Conservation (phyloP, 1,284 basidiomycete species). For the Marasmius tenuissimus region DNA sequence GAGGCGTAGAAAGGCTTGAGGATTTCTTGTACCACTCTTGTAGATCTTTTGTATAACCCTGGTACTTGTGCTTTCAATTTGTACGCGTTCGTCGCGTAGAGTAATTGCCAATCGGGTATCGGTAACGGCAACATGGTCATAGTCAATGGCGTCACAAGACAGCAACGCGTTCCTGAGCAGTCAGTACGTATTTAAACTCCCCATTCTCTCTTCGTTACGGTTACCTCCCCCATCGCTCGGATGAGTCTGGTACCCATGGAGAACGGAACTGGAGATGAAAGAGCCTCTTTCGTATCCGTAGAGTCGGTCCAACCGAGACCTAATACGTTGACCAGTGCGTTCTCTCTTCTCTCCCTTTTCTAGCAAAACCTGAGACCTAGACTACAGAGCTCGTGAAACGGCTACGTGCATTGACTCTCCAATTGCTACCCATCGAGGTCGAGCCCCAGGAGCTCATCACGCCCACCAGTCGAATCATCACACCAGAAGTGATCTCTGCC, state of each 20-base stretch:
- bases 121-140: neutral
- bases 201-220: neutral
- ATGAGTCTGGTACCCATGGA: slow-evolving; percentile 27
- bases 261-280: slow-evolving; percentile 39
- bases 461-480: slow-evolving; percentile 72
- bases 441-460: slow-evolving; percentile 56
- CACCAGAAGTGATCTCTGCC: slow-evolving; percentile 64
- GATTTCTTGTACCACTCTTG: too few species aligned
- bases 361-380: slow-evolving; percentile 6
- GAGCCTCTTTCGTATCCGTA: slow-evolving; percentile 43
- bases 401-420: slow-evolving; percentile 74
- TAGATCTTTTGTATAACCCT: too few species aligned
- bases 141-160: neutral
- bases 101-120: too few species aligned
- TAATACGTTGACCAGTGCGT: slow-evolving; percentile 69
- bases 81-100: too few species aligned
- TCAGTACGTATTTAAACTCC: too few species aligned
- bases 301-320: slow-evolving; percentile 59
- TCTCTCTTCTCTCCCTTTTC: neutral
- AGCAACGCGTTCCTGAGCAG: too few species aligned
- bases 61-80: too few species aligned
- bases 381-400: slow-evolving; percentile 76
- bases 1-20: slow-evolving; percentile 40
- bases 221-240: slow-evolving; percentile 5
- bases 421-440: slow-evolving; percentile 82